Conservation (phyloP, 2,329 filamentous ascomycete genomes). For the Xylaria sp. region DNA sequence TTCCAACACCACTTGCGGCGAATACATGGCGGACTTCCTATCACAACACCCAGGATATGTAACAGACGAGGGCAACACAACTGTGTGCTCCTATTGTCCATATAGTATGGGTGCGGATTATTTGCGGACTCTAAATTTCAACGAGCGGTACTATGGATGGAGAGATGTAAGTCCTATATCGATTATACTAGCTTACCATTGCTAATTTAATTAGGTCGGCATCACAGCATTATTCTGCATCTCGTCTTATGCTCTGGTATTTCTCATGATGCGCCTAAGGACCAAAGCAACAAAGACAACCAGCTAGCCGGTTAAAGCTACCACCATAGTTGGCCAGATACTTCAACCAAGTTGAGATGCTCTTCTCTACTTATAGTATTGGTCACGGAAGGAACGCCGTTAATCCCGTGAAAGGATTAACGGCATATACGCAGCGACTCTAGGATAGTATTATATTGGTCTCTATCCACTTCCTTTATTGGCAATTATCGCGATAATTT, state of each 20-base stretch:
- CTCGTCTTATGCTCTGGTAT: constrained; percentile 25
- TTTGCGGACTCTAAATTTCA: constrained; percentile 14
- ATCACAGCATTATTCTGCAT: constrained; percentile 22
- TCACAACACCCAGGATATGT: background rate
- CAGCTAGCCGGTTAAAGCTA: background rate
- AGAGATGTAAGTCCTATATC: constrained; percentile 24
- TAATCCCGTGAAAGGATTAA: too few species aligned
- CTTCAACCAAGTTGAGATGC: background rate
- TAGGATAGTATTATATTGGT: too few species aligned
- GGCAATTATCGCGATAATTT: background rate
- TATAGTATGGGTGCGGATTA: constrained; percentile 63
- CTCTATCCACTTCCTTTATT: background rate
- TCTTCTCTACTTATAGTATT: background rate
- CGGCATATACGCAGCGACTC: too few species aligned
- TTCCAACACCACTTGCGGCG: background rate
- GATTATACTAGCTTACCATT: background rate
- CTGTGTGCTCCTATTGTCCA: background rate
- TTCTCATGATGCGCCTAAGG: constrained; percentile 23
- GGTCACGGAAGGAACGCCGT: too few species aligned
- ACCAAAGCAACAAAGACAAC: constrained; percentile 29
- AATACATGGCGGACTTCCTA: constrained; percentile 1
- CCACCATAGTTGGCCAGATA: background rate
- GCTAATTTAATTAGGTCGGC: constrained; percentile 12
- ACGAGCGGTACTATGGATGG: constrained; percentile 14
- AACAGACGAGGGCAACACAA: background rate